Evolutionary conservation across 2,329 filamentous ascomycete genomes (phyloP), one percentile per base, ranked within the genome.

Genomic region (Colletotrichum gigasporum): DNA sequence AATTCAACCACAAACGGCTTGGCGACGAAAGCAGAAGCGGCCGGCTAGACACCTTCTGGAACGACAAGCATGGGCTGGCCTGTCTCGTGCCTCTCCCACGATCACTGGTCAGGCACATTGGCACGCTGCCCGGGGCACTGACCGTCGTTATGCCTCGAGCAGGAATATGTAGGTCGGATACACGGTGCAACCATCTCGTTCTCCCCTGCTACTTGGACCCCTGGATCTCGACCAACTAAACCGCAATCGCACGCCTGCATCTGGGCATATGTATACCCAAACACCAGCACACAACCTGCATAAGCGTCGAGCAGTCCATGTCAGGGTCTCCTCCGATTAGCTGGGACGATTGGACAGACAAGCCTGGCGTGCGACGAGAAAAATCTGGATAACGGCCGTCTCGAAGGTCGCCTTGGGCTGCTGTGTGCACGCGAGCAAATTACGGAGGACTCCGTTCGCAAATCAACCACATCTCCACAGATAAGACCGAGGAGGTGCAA

Each of bases 221-320:
- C 57, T 61, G 56, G 48, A 62, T 50, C 42, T 42, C 34, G 18
- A 45, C 62, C 30, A n/a, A 48, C 61, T 61, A 55, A 60, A 62
- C 62, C 62, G 32, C 56, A 64, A 62, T 54, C 48, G 57, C 62
- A n/a, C 56, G 42, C 56, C 32, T 55, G 56, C 62, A 65, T 54
- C 41, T 64, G 20, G 41, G 28, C 34, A 54, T 53, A n/a, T n/a
- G n/a, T n/a, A 41, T 64, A 54, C 48, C 56, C 56, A 61, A 60
- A 50, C 26, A 64, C 61, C 47, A 60, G 48, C 20, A 26, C 41
- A 16, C 56, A 65, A 65, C 62, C 62, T 62, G 62, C 62, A 65
- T 65, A 65, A 65, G 62, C 62, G 62, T 65, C 62, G 22, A 32
- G 30, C 56, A 65, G 62, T 16, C 62, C 62, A 45, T 61, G 35